Conservation (phyloP, 306 rosid genomes). For the Abrus pulchellus region DNA sequence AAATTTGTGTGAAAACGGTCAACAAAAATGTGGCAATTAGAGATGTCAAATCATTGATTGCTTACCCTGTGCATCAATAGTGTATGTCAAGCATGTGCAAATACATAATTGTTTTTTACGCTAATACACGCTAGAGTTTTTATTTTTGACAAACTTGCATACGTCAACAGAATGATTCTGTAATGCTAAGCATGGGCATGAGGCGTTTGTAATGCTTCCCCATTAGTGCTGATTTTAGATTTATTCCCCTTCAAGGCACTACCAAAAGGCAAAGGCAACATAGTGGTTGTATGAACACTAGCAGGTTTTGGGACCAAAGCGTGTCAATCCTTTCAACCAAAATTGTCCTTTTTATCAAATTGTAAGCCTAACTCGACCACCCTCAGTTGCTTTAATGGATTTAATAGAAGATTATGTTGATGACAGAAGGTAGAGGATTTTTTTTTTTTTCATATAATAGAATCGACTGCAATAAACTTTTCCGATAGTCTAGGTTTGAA, state of each 20-base stretch:
- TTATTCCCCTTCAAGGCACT: conserved; percentile 37
- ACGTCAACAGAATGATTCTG: conserved; percentile 44
- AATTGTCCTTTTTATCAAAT: conserved; percentile 46
- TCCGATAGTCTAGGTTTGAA: conserved; percentile 37
- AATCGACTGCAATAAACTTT: conserved; percentile 32
- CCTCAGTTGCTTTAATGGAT: conserved; percentile 24
- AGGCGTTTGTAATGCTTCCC: conserved; percentile 33
- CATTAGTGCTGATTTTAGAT: conserved; percentile 44
- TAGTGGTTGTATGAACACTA: conserved; percentile 36
- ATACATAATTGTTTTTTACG: conserved; percentile 22
- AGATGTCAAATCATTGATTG: conserved; percentile 38
- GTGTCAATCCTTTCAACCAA: conserved; percentile 40
- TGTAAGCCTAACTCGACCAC: conserved; percentile 34
- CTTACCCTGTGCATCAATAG: not conserved
- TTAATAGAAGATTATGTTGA: conserved; percentile 20
- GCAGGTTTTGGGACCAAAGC: conserved; percentile 38
- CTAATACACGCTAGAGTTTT: conserved; percentile 32
- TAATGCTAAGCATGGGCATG: conserved; percentile 31
- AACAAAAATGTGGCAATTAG: conserved; percentile 22
- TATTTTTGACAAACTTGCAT: not conserved
- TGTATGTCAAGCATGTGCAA: conserved; percentile 41
- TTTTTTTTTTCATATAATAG: not conserved
- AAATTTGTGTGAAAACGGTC: conserved; percentile 23
- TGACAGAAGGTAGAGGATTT: conserved; percentile 25
- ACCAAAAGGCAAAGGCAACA: conserved; percentile 26